phyloP scores from a whole-genome alignment of 495 filamentous ascomycete species.

The Chaetomium cochliodes region DNA sequence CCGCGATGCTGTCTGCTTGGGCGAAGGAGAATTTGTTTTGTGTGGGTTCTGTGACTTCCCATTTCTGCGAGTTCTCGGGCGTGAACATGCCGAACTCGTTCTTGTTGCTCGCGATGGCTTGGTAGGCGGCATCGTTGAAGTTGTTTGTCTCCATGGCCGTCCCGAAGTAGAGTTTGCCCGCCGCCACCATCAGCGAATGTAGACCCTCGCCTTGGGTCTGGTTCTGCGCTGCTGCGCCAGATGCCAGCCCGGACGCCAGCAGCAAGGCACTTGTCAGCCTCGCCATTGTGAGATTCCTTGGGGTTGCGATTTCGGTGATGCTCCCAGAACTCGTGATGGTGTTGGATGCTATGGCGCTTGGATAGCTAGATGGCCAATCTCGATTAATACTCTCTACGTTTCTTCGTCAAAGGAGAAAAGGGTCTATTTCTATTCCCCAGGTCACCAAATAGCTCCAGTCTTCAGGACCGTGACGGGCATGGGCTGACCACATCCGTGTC shows the following conservation, averaged over 20 bases:
- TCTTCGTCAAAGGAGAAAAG: not conserved
- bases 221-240: slow-evolving; percentile 6
- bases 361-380: not conserved
- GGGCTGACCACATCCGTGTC: not conserved
- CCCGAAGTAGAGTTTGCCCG: slow-evolving; percentile 36
- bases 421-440: not conserved
- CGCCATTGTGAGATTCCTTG: slow-evolving; percentile 1
- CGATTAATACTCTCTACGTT: too few relatives aligned
- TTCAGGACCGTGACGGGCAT: not conserved
- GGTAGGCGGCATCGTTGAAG: slow-evolving; percentile 50
- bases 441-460: not conserved
- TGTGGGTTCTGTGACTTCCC: slow-evolving; percentile 40
- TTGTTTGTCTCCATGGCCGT: slow-evolving; percentile 34
- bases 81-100: slow-evolving; percentile 59
- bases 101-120: slow-evolving; percentile 44
- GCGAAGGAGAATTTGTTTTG: slow-evolving; percentile 49
- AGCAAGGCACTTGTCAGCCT: not conserved
- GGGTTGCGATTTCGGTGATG: not conserved
- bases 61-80: slow-evolving; percentile 59
- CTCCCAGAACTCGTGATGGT: not conserved
- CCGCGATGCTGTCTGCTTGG: slow-evolving; percentile 48
- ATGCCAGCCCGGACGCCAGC: slow-evolving; percentile 7
- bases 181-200: slow-evolving; percentile 30
- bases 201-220: slow-evolving; percentile 21
- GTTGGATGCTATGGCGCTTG: too few relatives aligned